A percentile compares a stretch with the other conserved stretches of the same genome.
These are phyloP conservation scores for Didymella glomerata DNA, from an alignment of 2,329 filamentous ascomycete genomes.

Conservation along the genomic window DNA sequence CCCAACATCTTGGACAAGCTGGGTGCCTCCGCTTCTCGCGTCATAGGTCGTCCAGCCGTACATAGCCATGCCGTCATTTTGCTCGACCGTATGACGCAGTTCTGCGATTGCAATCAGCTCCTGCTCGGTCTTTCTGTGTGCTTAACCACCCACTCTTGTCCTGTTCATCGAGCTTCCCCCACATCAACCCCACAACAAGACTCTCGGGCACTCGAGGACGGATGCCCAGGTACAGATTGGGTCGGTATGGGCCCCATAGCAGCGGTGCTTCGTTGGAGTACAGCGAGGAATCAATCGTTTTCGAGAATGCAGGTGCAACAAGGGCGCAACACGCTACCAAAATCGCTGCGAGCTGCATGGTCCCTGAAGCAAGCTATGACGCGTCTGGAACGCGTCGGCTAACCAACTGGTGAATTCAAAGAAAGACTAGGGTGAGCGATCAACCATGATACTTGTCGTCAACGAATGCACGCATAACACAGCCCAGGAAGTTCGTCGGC, in stretches of 20 bases:
- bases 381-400: constrained; percentile 19
- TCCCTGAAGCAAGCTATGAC: constrained; percentile 13
- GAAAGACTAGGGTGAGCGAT: constrained; percentile 19
- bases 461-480: constrained; percentile 13
- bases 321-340: constrained; percentile 28
- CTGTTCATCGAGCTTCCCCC: constrained; percentile 83
- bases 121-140: background rate
- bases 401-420: constrained; percentile 7
- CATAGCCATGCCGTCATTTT: constrained; percentile 87
- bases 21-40: constrained; percentile 80
- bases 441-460: constrained; percentile 9
- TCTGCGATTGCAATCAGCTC: constrained; percentile 44
- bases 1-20: constrained; percentile 85
- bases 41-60: constrained; percentile 99
- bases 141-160: constrained; percentile 68
- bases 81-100: constrained; percentile 91
- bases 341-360: constrained; percentile 33
- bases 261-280: constrained; percentile 74
- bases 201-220: constrained; percentile 81
- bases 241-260: constrained; percentile 94
- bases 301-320: constrained; percentile 20
- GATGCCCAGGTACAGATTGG: constrained; percentile 92
- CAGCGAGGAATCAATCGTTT: constrained; percentile 24
- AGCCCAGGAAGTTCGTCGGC: constrained; percentile 11
- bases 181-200: constrained; percentile 82